These are phyloP conservation scores for Baudoinia panamericana DNA, from an alignment of 495 filamentous ascomycete genomes.

Conservation along the genomic window DNA sequence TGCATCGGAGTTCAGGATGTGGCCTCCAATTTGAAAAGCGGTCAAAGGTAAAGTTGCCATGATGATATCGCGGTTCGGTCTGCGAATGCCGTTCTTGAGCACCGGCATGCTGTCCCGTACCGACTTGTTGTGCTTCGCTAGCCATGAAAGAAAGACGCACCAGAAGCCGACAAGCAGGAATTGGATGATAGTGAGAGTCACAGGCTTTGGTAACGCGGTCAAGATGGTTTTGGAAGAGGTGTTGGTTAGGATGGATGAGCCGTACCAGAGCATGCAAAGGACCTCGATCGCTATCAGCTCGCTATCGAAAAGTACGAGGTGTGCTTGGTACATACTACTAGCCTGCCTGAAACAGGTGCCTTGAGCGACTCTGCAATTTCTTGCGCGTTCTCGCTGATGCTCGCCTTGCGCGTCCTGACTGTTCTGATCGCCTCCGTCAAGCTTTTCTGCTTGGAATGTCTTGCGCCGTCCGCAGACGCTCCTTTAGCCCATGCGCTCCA, in stretches of 20 bases:
- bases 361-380: slow-evolving; percentile 84
- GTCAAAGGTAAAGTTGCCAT: slow-evolving; percentile 77
- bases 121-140: slow-evolving; percentile 54
- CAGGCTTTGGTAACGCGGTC: slow-evolving; percentile 79
- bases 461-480: slow-evolving; percentile 26
- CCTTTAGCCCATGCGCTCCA: slow-evolving; percentile 38
- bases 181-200: slow-evolving; percentile 88
- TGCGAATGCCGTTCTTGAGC: slow-evolving; percentile 66
- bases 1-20: slow-evolving; percentile 84
- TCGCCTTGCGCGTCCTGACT: slow-evolving; percentile 62
- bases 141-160: slow-evolving; percentile 65
- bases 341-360: slow-evolving; percentile 75
- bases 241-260: slow-evolving; percentile 87
- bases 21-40: slow-evolving; percentile 83
- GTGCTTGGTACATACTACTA: slow-evolving; percentile 54
- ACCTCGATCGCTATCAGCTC: slow-evolving; percentile 34
- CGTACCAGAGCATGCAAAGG: slow-evolving; percentile 82
- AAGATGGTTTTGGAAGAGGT: slow-evolving; percentile 96
- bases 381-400: slow-evolving; percentile 81
- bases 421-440: slow-evolving; percentile 72
- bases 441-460: slow-evolving; percentile 64
- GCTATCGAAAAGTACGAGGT: background rate
- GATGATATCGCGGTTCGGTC: slow-evolving; percentile 73
- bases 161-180: slow-evolving; percentile 85
- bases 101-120: slow-evolving; percentile 59